A percentile compares a stretch with the other conserved stretches of the same genome.
These are phyloP conservation scores for Cadophora gregata DNA, from an alignment of 2,329 filamentous ascomycete species.

Conservation along the genomic window DNA sequence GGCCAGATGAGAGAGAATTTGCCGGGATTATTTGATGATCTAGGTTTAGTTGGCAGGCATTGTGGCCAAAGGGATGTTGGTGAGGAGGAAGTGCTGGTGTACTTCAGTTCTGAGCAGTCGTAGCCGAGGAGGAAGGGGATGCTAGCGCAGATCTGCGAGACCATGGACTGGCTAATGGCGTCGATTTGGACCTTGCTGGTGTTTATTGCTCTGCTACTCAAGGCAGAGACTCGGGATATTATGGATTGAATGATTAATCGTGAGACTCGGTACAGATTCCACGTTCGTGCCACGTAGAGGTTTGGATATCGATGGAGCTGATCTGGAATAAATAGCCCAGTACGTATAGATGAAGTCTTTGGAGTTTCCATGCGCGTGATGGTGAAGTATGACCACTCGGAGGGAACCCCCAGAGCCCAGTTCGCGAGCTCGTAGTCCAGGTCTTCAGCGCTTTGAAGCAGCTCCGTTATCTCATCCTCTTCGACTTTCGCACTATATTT, in stretches of 20 bases:
- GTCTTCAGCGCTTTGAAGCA: slow-evolving; percentile 20
- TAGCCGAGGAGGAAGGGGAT: slow-evolving; percentile 31
- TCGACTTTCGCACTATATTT: slow-evolving; percentile 7
- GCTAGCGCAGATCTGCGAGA: slow-evolving; percentile 28
- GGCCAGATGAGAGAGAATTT: slow-evolving; percentile 34
- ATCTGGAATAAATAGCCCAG: slow-evolving; percentile 20
- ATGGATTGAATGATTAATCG: slow-evolving; percentile 32
- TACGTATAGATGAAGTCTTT: background rate
- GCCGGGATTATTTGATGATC: slow-evolving; percentile 17
- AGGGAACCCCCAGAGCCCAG: slow-evolving; percentile 24
- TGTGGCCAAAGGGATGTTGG: slow-evolving; percentile 26
- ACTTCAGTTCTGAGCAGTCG: slow-evolving; percentile 27
- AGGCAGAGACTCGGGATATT: slow-evolving; percentile 18
- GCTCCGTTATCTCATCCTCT: slow-evolving; percentile 6
- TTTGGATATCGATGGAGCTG: slow-evolving; percentile 26
- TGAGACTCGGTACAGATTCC: slow-evolving; percentile 30
- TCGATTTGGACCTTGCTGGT: background rate
- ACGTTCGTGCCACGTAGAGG: slow-evolving; percentile 27
- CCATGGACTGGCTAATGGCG: slow-evolving; percentile 17
- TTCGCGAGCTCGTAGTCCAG: slow-evolving; percentile 26
- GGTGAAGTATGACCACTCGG: slow-evolving; percentile 19
- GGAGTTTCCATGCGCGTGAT: slow-evolving; percentile 6
- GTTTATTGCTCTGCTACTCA: background rate
- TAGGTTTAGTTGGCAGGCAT: slow-evolving; percentile 8
- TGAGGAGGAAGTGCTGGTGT: background rate